These are phyloP conservation scores for Coemansia sp. DNA, from an alignment of 192 early-diverging fungal species.

Conservation along the genomic window DNA sequence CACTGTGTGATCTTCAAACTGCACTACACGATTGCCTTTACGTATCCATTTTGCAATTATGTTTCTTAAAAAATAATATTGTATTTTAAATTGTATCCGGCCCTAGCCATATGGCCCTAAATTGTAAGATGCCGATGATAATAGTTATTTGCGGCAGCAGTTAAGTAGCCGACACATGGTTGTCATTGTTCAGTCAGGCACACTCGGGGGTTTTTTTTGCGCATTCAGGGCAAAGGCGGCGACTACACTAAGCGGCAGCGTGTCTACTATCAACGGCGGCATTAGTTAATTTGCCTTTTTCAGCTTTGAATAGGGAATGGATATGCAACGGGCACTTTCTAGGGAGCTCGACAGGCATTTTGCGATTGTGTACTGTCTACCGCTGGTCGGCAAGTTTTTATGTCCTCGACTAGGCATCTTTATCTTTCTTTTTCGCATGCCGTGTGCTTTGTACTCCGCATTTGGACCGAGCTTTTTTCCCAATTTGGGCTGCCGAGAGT, in stretches of 20 bases:
- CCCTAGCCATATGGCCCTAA: background rate
- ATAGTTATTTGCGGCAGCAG: background rate
- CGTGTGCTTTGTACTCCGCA: background rate
- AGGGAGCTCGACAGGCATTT: background rate
- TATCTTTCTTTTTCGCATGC: background rate
- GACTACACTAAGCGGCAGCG: background rate
- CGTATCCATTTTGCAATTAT: background rate
- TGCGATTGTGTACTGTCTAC: slow-evolving; percentile 1
- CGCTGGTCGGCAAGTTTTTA: background rate
- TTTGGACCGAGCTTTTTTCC: background rate
- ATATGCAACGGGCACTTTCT: slow-evolving; percentile 1
- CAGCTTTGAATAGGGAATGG: background rate
- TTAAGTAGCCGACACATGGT: background rate
- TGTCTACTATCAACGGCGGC: background rate
- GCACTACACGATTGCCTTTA: background rate
- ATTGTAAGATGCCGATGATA: background rate
- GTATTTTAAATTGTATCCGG: background rate
- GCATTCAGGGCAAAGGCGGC: background rate
- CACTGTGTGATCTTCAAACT: background rate
- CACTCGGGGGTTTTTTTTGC: background rate
- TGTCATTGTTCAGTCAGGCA: background rate
- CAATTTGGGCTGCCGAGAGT: slow-evolving; percentile 1
- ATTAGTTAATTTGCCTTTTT: background rate
- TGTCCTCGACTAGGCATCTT: background rate
- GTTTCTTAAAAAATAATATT: background rate